Evolutionary conservation across 176 grass and related monocot genomes (phyloP), one percentile per base, ranked within the genome.

Genomic region (Musa beccarii): DNA sequence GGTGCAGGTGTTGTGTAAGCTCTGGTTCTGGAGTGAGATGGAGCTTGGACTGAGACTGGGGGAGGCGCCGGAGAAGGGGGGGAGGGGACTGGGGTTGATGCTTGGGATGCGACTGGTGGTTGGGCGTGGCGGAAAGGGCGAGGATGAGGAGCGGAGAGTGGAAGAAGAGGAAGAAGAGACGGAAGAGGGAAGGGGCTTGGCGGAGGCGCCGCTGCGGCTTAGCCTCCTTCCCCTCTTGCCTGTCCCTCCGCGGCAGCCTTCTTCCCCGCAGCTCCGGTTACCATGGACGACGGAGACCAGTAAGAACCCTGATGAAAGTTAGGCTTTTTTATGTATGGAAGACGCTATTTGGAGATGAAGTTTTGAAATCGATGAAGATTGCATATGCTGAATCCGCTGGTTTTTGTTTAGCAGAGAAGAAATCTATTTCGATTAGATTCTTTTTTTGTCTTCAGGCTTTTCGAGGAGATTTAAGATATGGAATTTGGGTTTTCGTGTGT

Each of bases 11-110:
- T 43, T 43, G 34, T 43, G 34, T 43, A 6, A 43, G 34, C 34
- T 43, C 34, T 43, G 4, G 34, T 43, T 43, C 21, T 17, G 14
- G 12, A 4, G 11, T 1, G 23, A 43, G 25, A 56, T 75, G 72
- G 72, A 59, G 24, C 25, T 75, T 13, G 72, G 72, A 26, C 54
- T 75, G 72, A 75, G 72, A 13, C 25, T 75, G 25, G 53, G 72
- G 54, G 72, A 75, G 0, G 22, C 53, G 11, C 54, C 72, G 53
- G 15, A 53, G 72, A 23, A 10, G 53, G 10, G 54, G 53, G 53
- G 5, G 5, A 10, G 3, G 24, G 15, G 72, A 75, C 19, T 24
- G 2, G 72, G 25, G 3, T 15, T 75, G 53, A 14, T 22, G 15
- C 25, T 75, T 9, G 72, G 52, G 21, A 24, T 74, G 21, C 52